Base-by-base conservation (phyloP, 2,329 filamentous ascomycete species). In the Erysiphe neolycopersici region DNA sequence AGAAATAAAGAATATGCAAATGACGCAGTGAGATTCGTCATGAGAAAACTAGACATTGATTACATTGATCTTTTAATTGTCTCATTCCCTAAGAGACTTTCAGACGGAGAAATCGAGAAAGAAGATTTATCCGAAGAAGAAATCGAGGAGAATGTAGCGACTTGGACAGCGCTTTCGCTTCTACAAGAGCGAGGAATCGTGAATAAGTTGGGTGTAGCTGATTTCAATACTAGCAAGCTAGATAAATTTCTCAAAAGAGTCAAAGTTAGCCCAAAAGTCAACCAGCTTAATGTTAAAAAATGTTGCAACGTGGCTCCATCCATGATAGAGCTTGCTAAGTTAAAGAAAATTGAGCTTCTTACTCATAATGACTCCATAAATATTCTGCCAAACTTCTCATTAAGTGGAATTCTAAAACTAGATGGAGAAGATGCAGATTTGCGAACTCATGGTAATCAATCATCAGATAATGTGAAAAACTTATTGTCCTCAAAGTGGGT, bases 261-360 rank as follows among this genome's bases (percentile, higher is more conserved):
- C 18, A 66, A 64, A 36, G 65, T 92, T 47, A 71, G 71, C 51
- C 89, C 89, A 0, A 70, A 72, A 17, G 87, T 95, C 36, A 76
- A 95, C 60, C 89, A 98, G 66, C 92, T 98, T 66, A 95, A 95
- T 58, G 72, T 93, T 42, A 76, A 81, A 53, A 82, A 95, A 60
- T 95, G 87, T 64, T 98, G 89, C 61, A 87, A 84, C 40, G 89
- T 95, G 38, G 89, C 89, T 9, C 85, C 84, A 53, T 78, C 83
- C 12, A 67, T 98, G 48, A 75, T 84, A 46, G 62, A 79, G 53
- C 76, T 91, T 53, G 87, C 87, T n/a, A 85, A 82, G 59, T 67
- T 76, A 49, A 68, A 84, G 56, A 67, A 72, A 17, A 84, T 98
- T 47, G 83, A 95, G 59, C 64, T 98, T 45, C 65, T 94, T 44